Evolutionary conservation across 345 rosid species (phyloP).

Genomic region (Citrus trifoliata): DNA sequence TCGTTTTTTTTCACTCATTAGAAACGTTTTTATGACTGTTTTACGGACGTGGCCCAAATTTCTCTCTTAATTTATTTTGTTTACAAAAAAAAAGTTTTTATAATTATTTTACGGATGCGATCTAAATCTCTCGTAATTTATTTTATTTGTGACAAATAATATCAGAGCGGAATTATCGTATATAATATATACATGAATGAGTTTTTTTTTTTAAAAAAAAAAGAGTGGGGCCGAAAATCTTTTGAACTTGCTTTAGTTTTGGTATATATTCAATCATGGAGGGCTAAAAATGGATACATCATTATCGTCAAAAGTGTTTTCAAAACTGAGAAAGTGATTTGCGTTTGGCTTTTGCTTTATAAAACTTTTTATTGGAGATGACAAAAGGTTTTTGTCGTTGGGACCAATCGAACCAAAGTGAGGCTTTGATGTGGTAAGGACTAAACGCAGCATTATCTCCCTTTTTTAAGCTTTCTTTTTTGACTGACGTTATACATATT

Average conservation of each 20-base stretch:
- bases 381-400: conserved; percentile 38
- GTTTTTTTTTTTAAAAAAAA: no score
- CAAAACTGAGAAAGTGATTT: conserved; percentile 18
- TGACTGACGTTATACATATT: conserved; percentile 15
- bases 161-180: no score
- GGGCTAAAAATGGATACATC: conserved; percentile 24
- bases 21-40: no score
- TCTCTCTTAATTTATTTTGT: no score
- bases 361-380: conserved; percentile 33
- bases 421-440: conserved; percentile 32
- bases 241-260: not conserved
- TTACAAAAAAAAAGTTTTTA: no score
- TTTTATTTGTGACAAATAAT: no score
- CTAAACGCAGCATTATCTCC: conserved; percentile 14
- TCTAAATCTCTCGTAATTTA: no score
- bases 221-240: no score
- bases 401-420: conserved; percentile 26
- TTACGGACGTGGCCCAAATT: no score
- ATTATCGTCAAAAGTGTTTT: conserved; percentile 40
- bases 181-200: no score
- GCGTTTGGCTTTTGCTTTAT: conserved; percentile 14
- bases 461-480: not conserved
- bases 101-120: no score
- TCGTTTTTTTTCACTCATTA: no score
- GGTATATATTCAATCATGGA: not conserved